Conservation (phyloP, 768 basidiomycete species). For the Kwoniella newhampshirensis region DNA sequence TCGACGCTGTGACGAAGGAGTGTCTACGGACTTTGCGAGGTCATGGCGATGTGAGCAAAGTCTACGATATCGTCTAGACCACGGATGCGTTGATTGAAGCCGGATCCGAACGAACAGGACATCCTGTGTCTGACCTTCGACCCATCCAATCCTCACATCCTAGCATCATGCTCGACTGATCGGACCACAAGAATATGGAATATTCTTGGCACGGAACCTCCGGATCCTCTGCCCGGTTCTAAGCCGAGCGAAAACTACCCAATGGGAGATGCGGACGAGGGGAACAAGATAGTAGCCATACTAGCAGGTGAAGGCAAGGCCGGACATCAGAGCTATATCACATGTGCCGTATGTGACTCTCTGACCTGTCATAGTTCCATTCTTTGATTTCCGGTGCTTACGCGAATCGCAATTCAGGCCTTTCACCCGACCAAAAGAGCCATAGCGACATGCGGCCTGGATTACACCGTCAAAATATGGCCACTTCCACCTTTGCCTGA, state of each 20-base stretch:
- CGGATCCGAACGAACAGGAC: constrained; percentile 14
- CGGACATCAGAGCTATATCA: constrained; percentile 25
- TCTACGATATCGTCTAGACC: no score
- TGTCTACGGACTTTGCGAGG: constrained; percentile 31
- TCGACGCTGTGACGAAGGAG: constrained; percentile 14
- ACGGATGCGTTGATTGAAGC: no score
- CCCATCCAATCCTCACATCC: constrained; percentile 33
- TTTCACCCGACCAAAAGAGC: constrained; percentile 24
- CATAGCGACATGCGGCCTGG: constrained; percentile 22
- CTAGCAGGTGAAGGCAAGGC: constrained; percentile 26
- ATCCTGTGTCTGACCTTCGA: constrained; percentile 29
- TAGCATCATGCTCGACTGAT: constrained; percentile 44
- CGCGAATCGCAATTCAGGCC: no score
- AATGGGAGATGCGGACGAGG: constrained; percentile 36
- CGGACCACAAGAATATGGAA: constrained; percentile 47
- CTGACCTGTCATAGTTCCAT: no score
- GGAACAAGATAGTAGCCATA: constrained; percentile 17
- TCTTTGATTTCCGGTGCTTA: no score
- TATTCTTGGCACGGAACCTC: constrained; percentile 25
- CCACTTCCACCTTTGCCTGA: constrained; percentile 22
- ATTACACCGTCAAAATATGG: constrained; percentile 34
- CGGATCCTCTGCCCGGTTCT: background rate
- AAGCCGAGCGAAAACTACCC: constrained; percentile 22
- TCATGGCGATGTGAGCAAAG: constrained; percentile 43
- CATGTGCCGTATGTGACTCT: constrained; percentile 13